Base-by-base conservation (phyloP, 805 yeast species). In the Kluyveromyces dobzhanskii region DNA sequence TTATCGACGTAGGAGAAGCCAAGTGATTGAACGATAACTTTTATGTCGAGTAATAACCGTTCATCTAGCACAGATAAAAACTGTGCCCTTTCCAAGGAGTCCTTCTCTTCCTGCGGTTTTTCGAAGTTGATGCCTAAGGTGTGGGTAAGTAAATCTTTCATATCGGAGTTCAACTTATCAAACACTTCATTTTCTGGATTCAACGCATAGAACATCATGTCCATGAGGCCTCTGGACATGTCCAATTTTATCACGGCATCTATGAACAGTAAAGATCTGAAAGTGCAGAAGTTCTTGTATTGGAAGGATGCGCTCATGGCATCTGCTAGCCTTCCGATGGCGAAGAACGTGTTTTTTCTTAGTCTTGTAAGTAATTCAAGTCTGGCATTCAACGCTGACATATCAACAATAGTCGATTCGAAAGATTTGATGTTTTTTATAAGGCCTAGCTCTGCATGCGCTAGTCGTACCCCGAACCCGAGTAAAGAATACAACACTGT, bases 401-500 rank as follows among this genome's bases (percentile, higher is more conserved):
- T 9, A 17, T 24, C 29, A 12, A 34, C 12, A 8, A 26, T 14
- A 18, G n/a, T 18, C 9, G 25, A 14, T 17, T 18, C 26, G 6
- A 26, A 17, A 4, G 25, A 12, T 13, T 26, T 13, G 3, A 35
- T 35, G 9, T 17, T 35, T 14, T 17, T 25, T 3, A n/a, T 18
- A 9, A 35, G 21, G 11, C 25, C 5, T 8, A 26, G 6, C 32
- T 35, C 38, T 16, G 38, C 30, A 35, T 35, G 38, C 17, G 24
- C 14, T 4, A 35, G 25, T 7, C 38, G 16, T 4, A 27, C 4
- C 4, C 31, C 32, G 11, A 35, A 28, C 8, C 18, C 38, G 11
- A 35, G 38, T 16, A 27, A 17, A 9, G 30, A 35, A 17, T 35
- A 35, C 17, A 35, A n/a, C 12, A 35, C 25, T n/a, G 38, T 35